phyloP scores from a whole-genome alignment of 2,329 filamentous ascomycete genomes.

The Aschersonia sp. region DNA sequence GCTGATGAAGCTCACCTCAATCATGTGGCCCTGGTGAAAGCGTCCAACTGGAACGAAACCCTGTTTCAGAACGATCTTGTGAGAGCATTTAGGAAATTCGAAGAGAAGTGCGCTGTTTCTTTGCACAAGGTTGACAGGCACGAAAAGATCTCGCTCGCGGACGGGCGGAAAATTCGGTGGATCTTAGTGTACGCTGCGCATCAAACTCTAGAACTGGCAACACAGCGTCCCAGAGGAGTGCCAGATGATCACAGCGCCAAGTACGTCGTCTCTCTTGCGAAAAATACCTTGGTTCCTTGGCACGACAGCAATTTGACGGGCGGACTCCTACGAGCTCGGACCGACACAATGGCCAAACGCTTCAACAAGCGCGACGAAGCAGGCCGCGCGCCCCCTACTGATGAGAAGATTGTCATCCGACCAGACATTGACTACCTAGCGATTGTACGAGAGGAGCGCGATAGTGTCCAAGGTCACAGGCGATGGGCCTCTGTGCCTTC shows the following conservation, averaged over 20 bases:
- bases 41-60: slow-evolving; percentile 29
- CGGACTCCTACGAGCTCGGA: slow-evolving; percentile 14
- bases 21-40: slow-evolving; percentile 36
- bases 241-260: slow-evolving; percentile 36
- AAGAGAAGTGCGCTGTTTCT: slow-evolving; percentile 38
- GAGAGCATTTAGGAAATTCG: slow-evolving; percentile 53
- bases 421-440: slow-evolving; percentile 43
- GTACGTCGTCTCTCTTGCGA: slow-evolving; percentile 39
- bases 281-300: slow-evolving; percentile 31
- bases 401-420: slow-evolving; percentile 26
- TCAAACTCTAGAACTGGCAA: slow-evolving; percentile 55
- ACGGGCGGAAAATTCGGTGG: slow-evolving; percentile 67
- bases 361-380: slow-evolving; percentile 5
- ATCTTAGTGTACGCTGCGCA: slow-evolving; percentile 59
- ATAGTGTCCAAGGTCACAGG: slow-evolving; percentile 1
- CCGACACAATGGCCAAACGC: slow-evolving; percentile 9
- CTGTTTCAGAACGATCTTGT: slow-evolving; percentile 42
- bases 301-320: slow-evolving; percentile 14
- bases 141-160: slow-evolving; percentile 38
- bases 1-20: slow-evolving; percentile 32
- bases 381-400: slow-evolving; percentile 2
- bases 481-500: slow-evolving; percentile 1
- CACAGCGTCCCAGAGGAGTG: slow-evolving; percentile 45
- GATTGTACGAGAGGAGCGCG: slow-evolving; percentile 19
- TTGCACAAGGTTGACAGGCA: slow-evolving; percentile 37